Evolutionary conservation across 257 asterid species (phyloP), one percentile per base, ranked within the genome.

Genomic region (Nicotiana sylvestris): DNA sequence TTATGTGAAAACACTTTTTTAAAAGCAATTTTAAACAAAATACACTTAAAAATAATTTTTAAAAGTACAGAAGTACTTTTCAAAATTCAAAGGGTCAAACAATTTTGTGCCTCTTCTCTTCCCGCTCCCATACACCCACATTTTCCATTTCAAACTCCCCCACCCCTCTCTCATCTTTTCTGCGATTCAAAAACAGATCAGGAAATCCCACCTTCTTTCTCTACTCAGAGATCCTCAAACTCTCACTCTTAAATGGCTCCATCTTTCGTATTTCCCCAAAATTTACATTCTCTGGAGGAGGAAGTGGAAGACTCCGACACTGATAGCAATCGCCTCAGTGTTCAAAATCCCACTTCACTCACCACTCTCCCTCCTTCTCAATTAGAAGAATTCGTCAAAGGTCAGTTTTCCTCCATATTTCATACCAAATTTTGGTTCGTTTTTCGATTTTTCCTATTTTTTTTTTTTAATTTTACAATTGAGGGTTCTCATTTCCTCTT

Each of bases 331-430:
- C 84, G 85, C 60, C 92, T 94, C 85, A 81, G 88, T 29, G 94
- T 94, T 53, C 98, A 85, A 62, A 90, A 85, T 18, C 64, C 89
- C 0, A 37, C 85, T 29, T 37, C 91, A 3, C 9, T 94, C n/a
- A 83, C 93, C 33, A 76, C 91, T 33, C 86, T 96, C 65, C 91
- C 89, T 29, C 88, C 91, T 17, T 78, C 95, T 29, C 92, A 93
- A 85, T 93, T 93, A 81, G 99, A 96, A 86, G 99, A 96, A 85
- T 88, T 94, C 65, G 98, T 94, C 30, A 94, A 93, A 89, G 98
- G 98, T 94, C 43, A 62, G 88, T 84, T 81, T 66, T 74, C 25
- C 37, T 5, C 83, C 51, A 77, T 67, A 60, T 61, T 51, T 37
- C 4, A 51, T 81, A 8, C 81, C 6, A 10, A 18, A 65, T 5